Conservation (phyloP, 2,329 filamentous ascomycete genomes). For the Orbilia blumenaviensis region DNA sequence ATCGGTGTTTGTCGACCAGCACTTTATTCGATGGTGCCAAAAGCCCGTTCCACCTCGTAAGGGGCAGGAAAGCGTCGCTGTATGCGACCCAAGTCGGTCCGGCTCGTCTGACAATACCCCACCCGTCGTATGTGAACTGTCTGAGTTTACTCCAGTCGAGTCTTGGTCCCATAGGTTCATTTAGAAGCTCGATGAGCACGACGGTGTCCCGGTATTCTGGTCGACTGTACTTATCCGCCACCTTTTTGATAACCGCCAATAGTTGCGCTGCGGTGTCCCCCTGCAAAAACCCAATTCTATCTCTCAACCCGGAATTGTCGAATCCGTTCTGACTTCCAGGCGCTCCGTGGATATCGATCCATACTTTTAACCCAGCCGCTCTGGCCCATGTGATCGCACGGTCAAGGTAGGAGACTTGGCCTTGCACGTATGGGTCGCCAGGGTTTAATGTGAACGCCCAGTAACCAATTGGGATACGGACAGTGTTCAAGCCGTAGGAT, state of each 20-base stretch:
- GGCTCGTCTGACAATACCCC: slow-evolving; percentile 62
- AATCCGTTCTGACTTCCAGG: slow-evolving; percentile 63
- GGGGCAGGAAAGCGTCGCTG: slow-evolving; percentile 68
- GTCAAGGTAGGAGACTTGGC: slow-evolving; percentile 69
- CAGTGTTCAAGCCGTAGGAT: slow-evolving; percentile 69
- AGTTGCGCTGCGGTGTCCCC: slow-evolving; percentile 66
- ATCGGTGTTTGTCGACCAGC: slow-evolving; percentile 75
- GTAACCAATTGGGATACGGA: slow-evolving; percentile 73
- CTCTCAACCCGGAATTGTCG: slow-evolving; percentile 69
- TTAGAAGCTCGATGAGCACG: slow-evolving; percentile 68
- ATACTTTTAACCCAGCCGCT: slow-evolving; percentile 69
- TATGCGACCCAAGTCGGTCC: slow-evolving; percentile 68
- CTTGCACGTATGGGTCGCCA: slow-evolving; percentile 71
- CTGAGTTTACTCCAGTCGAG: slow-evolving; percentile 60
- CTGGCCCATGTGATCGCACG: slow-evolving; percentile 70
- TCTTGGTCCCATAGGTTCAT: slow-evolving; percentile 64
- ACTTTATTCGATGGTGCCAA: slow-evolving; percentile 67
- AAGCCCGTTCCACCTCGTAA: slow-evolving; percentile 70
- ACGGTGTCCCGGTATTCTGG: slow-evolving; percentile 69
- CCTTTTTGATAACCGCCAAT: slow-evolving; percentile 67
- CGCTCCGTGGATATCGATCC: slow-evolving; percentile 73
- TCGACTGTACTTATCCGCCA: slow-evolving; percentile 69
- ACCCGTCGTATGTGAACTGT: slow-evolving; percentile 66
- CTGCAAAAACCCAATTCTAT: slow-evolving; percentile 61
- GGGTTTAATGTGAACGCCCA: slow-evolving; percentile 69